Conservation (phyloP, 805 yeast genomes). For the Nakazawaea peltata region DNA sequence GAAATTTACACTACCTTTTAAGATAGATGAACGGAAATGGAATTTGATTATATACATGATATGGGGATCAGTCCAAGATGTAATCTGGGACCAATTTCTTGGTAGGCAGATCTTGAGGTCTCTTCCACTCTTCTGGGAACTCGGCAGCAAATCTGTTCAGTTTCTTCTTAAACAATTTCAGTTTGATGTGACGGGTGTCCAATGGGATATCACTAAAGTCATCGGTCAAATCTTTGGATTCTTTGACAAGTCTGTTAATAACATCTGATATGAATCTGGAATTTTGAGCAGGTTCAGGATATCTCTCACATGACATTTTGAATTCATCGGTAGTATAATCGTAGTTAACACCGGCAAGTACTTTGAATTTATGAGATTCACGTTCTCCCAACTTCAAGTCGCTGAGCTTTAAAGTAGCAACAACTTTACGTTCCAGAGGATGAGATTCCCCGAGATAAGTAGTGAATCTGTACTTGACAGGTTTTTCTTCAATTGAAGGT, state of each 20-base stretch:
- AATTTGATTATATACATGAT: too few species aligned
- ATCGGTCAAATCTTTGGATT: slow-evolving; percentile 54
- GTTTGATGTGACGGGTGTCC: slow-evolving; percentile 61
- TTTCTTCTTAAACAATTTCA: slow-evolving; percentile 31
- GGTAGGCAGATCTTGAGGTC: slow-evolving; percentile 65
- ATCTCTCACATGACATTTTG: slow-evolving; percentile 57
- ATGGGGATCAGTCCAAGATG: slow-evolving; percentile 3
- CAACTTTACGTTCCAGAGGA: slow-evolving; percentile 66
- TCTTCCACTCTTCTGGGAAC: slow-evolving; percentile 79
- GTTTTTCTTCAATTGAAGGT: slow-evolving; percentile 31
- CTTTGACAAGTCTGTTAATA: slow-evolving; percentile 51
- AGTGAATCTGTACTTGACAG: slow-evolving; percentile 63
- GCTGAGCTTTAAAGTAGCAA: slow-evolving; percentile 41
- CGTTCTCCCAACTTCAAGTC: slow-evolving; percentile 44
- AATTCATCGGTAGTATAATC: slow-evolving; percentile 52
- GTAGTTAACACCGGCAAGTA: slow-evolving; percentile 74
- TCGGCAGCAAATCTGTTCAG: slow-evolving; percentile 30
- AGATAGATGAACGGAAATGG: too few species aligned
- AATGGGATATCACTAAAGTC: slow-evolving; percentile 73
- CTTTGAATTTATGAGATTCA: slow-evolving; percentile 65
- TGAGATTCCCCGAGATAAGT: slow-evolving; percentile 67
- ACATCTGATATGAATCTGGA: slow-evolving; percentile 63
- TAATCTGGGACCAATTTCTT: slow-evolving; percentile 22
- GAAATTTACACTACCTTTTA: too few species aligned
- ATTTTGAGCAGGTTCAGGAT: slow-evolving; percentile 78